These are phyloP conservation scores for Phoma herbarum DNA, from an alignment of 2,329 filamentous ascomycete genomes.

Conservation along the genomic window DNA sequence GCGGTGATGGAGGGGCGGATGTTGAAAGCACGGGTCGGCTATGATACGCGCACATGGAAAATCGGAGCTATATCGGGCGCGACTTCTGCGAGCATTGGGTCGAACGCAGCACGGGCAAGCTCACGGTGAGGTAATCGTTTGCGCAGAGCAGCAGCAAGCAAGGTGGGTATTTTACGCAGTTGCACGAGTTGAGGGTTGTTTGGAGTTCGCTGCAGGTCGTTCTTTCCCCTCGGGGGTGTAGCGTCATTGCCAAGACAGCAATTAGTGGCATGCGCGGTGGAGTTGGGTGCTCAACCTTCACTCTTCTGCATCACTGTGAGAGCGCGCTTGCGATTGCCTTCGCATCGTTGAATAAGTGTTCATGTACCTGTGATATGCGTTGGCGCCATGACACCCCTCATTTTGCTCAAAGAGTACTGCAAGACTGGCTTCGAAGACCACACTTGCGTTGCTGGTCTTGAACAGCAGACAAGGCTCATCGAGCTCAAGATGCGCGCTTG, in stretches of 20 bases:
- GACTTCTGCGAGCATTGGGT: slow-evolving; percentile 48
- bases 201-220: slow-evolving; percentile 31
- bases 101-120: slow-evolving; percentile 32
- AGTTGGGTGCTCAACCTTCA: slow-evolving; percentile 9
- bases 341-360: background rate
- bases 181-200: slow-evolving; percentile 16
- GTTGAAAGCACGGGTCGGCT: slow-evolving; percentile 43
- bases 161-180: slow-evolving; percentile 9
- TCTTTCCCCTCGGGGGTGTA: slow-evolving; percentile 29
- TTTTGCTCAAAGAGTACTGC: background rate
- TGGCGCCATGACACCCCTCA: background rate
- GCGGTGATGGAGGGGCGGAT: slow-evolving; percentile 47
- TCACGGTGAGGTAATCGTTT: slow-evolving; percentile 32
- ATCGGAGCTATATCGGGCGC: slow-evolving; percentile 44
- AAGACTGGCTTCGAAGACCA: background rate
- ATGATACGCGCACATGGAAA: slow-evolving; percentile 50
- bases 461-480: background rate
- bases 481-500: background rate
- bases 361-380: too few relatives aligned
- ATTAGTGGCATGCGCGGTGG: background rate
- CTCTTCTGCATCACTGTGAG: background rate
- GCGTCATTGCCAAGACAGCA: slow-evolving; percentile 19
- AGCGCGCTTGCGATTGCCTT: background rate
- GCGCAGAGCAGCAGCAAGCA: slow-evolving; percentile 20
- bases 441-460: background rate